Base-by-base conservation (phyloP, 176 grass and related monocot genomes). In the Tuctoria greenei region DNA sequence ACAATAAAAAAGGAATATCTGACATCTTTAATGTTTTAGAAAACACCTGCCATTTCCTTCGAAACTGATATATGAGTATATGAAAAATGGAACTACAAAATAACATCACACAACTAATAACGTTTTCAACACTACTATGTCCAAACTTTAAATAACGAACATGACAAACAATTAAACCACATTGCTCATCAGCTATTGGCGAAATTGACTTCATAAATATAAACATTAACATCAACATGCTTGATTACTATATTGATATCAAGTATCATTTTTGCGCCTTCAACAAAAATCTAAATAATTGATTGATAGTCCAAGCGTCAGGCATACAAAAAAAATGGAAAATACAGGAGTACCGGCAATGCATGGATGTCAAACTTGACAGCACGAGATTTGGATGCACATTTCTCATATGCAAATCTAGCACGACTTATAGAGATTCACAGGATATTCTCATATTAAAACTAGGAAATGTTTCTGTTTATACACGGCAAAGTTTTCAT, bases 81-180 rank as follows among this genome's bases (percentile, higher is more conserved):
- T 35, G n/a, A 21, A 35, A 46, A 36, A 20, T 10, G 10, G 46
- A 27, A 6, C 20, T 40, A 45, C 43, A 13, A 60, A 56, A 60
- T 28, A 82, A 28, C 4, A 67, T 4, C 8, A 4, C 72, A 59
- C 18, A 36, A 36, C 60, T 28, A 0, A 1, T 31, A 42, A 14
- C 13, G 35, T 59, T 71, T 69, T 76, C 70, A 54, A 62, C 34
- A 20, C 7, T 40, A 42, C 49, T 31, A 10, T 35, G 55, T 28
- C 28, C 23, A 47, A 72, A 43, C 31, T 28, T 74, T 69, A n/a
- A 7, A 81, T 27, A 76, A 66, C 10, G 15, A 52, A 80, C 66
- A 75, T 58, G 49, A 61, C n/a, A 13, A 36, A 38, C 24, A 75
- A 39, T 55, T 64, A 21, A 80, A 36, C 1, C 23, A 38, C 0